A percentile compares a stretch with the other conserved stretches of the same genome.
These are phyloP conservation scores for Quambalaria eucalypti DNA, from an alignment of 1,284 basidiomycete genomes.

Conservation along the genomic window DNA sequence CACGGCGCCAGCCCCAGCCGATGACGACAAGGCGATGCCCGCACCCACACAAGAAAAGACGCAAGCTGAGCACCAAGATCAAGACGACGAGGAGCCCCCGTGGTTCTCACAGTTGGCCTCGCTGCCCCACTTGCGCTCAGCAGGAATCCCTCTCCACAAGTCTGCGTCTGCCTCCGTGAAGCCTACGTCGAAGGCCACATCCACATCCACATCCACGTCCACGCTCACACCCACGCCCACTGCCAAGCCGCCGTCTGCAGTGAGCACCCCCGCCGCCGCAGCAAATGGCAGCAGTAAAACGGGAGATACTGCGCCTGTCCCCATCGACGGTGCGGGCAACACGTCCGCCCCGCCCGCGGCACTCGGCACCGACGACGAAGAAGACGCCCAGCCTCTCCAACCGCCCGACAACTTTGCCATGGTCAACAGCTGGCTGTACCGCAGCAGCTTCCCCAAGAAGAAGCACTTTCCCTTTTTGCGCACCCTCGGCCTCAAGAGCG, in stretches of 20 bases:
- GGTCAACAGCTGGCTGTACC: conserved; percentile 51
- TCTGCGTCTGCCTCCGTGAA: too few relatives aligned
- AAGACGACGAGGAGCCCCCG: conserved; percentile 16
- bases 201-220: background rate
- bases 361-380: background rate
- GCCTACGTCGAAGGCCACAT: conserved; percentile 5
- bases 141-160: conserved; percentile 6
- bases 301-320: too few relatives aligned
- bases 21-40: background rate
- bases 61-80: too few relatives aligned
- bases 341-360: too few relatives aligned
- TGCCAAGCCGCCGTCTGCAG: background rate
- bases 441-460: conserved; percentile 52
- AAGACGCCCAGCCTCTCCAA: conserved; percentile 11
- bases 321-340: background rate
- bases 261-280: background rate
- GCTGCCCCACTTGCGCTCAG: conserved; percentile 17
- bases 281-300: background rate
- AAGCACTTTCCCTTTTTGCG: conserved; percentile 54
- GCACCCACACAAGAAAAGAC: background rate
- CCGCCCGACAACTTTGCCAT: conserved; percentile 47
- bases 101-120: conserved; percentile 34
- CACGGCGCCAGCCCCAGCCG: background rate
- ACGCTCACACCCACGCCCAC: background rate
- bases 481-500: conserved; percentile 52